phyloP scores from a whole-genome alignment of 257 asterid species.

The Jacaranda copaia region DNA sequence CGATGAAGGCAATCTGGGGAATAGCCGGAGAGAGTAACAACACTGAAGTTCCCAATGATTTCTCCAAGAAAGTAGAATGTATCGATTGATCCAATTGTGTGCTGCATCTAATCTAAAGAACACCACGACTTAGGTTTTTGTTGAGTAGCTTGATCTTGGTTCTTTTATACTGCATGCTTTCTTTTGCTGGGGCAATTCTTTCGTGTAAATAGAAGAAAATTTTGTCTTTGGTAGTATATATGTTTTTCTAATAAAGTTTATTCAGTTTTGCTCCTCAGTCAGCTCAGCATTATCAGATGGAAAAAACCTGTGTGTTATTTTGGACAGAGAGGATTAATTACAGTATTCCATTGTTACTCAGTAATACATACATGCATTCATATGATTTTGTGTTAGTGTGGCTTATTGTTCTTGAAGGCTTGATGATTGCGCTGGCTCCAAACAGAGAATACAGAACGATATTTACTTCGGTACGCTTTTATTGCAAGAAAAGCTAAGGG shows the following conservation, averaged over 20 bases:
- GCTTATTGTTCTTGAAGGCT: too few species aligned
- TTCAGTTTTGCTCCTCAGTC: constrained; percentile 3
- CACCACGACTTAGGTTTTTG: constrained; percentile 35
- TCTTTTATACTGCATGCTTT: constrained; percentile 10
- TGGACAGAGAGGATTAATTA: not conserved
- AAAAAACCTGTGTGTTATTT: too few species aligned
- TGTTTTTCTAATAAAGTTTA: not conserved
- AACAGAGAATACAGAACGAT: too few species aligned
- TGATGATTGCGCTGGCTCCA: too few species aligned
- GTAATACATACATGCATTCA: not conserved
- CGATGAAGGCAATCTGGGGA: constrained; percentile 45
- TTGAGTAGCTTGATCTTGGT: constrained; percentile 34
- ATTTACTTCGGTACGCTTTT: too few species aligned
- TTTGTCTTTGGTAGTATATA: constrained; percentile 13
- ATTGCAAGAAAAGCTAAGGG: too few species aligned
- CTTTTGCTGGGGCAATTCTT: constrained; percentile 31
- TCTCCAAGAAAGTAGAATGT: too few species aligned
- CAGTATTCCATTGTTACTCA: not conserved
- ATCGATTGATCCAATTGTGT: too few species aligned
- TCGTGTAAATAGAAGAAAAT: constrained; percentile 43
- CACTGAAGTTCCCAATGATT: constrained; percentile 1
- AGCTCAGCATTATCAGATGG: too few species aligned
- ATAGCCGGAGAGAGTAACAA: constrained; percentile 37
- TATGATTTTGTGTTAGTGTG: too few species aligned
- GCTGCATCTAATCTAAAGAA: constrained; percentile 24